Evolutionary conservation across 1,284 basidiomycete species (phyloP).

Genomic region (Rhizoctonia solani): DNA sequence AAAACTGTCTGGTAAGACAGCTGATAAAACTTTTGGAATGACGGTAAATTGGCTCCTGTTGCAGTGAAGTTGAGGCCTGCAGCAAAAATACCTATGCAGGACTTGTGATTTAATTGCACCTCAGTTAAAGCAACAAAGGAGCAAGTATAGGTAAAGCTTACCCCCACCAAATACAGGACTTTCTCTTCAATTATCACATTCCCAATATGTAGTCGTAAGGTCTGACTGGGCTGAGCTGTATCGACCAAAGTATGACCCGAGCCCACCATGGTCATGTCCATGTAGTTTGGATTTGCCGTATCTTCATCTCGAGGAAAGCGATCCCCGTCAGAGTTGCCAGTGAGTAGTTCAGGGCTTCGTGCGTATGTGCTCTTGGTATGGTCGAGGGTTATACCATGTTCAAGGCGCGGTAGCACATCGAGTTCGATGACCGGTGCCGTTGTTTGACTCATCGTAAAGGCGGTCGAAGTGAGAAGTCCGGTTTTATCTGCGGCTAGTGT

Average conservation of each 20-base stretch:
- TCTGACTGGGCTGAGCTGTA: not conserved
- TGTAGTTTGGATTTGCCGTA: not conserved
- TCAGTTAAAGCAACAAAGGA: not conserved
- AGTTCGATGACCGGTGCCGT: not conserved
- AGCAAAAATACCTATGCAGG: conserved; percentile 24
- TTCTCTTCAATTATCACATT: conserved; percentile 16
- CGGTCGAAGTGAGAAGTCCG: no score
- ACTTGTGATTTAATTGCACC: not conserved
- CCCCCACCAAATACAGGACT: conserved; percentile 8
- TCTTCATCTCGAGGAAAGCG: not conserved
- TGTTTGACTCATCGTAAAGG: conserved; percentile 1
- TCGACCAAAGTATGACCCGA: not conserved
- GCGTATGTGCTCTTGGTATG: not conserved
- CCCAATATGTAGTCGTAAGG: not conserved
- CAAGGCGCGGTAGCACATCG: conserved; percentile 8
- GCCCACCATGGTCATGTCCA: not conserved
- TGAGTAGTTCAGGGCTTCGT: not conserved
- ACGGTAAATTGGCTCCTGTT: conserved; percentile 26
- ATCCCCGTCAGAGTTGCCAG: not conserved
- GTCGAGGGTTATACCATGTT: not conserved
- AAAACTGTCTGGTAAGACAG: conserved; percentile 7
- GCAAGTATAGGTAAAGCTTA: not conserved
- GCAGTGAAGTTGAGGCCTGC: conserved; percentile 22
- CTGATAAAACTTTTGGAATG: conserved; percentile 9
- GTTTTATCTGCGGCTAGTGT: no score